These are phyloP conservation scores for Pleurotus ostreatus DNA, from an alignment of 768 basidiomycete genomes.

Conservation along the genomic window DNA sequence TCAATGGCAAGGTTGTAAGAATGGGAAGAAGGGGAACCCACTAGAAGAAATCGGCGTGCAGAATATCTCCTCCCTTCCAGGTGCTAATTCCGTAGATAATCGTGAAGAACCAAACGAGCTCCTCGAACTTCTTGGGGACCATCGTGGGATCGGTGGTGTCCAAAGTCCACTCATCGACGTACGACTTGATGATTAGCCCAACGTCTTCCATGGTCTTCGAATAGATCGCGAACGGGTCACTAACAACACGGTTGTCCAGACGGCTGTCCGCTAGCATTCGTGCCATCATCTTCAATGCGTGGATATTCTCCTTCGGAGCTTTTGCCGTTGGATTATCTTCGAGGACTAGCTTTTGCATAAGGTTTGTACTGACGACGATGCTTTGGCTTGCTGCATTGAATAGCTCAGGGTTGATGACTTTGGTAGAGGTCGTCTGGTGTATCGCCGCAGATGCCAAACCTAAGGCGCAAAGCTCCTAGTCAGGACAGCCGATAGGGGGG, in stretches of 20 bases:
- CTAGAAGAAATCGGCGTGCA: slow-evolving; percentile 59
- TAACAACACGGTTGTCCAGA: slow-evolving; percentile 21
- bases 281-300: slow-evolving; percentile 51
- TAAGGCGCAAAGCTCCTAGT: not conserved
- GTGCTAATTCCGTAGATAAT: slow-evolving; percentile 58
- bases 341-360: slow-evolving; percentile 1
- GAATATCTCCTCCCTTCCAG: slow-evolving; percentile 35
- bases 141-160: slow-evolving; percentile 29
- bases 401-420: not conserved
- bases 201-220: slow-evolving; percentile 29
- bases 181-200: slow-evolving; percentile 35
- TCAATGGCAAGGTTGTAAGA: not conserved
- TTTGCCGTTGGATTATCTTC: not conserved
- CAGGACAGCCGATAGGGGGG: not conserved
- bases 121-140: slow-evolving; percentile 55
- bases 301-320: slow-evolving; percentile 18
- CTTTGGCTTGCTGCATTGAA: not conserved
- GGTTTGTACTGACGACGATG: not conserved
- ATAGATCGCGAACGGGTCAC: slow-evolving; percentile 21
- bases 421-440: not conserved
- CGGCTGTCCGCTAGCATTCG: slow-evolving; percentile 49
- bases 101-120: slow-evolving; percentile 52
- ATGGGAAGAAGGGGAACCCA: slow-evolving; percentile 27
- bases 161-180: slow-evolving; percentile 41
- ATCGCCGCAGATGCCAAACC: not conserved